These are phyloP conservation scores for Oryza nivara DNA, from an alignment of 176 grass and related monocot genomes.

Conservation along the genomic window DNA sequence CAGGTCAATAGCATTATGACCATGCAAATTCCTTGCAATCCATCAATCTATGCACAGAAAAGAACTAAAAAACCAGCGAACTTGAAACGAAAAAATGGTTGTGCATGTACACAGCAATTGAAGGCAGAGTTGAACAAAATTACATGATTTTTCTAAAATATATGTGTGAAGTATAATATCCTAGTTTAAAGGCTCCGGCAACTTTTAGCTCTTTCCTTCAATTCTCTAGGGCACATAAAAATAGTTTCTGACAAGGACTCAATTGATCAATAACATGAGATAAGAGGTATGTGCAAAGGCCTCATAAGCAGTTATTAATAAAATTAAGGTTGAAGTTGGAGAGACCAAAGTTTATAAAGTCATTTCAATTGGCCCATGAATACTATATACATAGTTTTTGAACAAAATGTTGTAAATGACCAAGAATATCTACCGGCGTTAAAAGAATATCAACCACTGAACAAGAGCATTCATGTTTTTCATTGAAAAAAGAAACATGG, in stretches of 20 bases:
- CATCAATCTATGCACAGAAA: conserved; percentile 15
- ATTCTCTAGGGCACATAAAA: not conserved
- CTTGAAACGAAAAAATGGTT: not conserved
- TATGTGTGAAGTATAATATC: conserved; percentile 13
- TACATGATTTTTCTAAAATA: not conserved
- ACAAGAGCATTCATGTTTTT: not conserved
- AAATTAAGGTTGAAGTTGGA: not conserved
- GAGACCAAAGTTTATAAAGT: not conserved
- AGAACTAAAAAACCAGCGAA: not conserved
- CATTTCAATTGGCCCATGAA: not conserved
- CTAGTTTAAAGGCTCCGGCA: not conserved
- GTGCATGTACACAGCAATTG: not conserved
- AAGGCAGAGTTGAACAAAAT: not conserved
- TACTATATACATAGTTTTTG: not conserved
- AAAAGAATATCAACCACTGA: not conserved
- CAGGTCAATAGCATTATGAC: not conserved
- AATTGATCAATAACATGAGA: not conserved
- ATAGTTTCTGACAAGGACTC: not conserved
- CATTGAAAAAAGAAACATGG: not conserved
- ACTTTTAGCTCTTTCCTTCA: not conserved
- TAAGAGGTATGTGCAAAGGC: not conserved
- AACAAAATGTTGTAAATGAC: not conserved
- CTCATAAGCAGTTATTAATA: not conserved
- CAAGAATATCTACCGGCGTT: not conserved
- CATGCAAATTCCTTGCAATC: not conserved